A percentile compares a stretch with the other conserved stretches of the same genome.
These are phyloP conservation scores for Moniliophthora roreri DNA, from an alignment of 1,284 basidiomycete genomes.

Conservation along the genomic window DNA sequence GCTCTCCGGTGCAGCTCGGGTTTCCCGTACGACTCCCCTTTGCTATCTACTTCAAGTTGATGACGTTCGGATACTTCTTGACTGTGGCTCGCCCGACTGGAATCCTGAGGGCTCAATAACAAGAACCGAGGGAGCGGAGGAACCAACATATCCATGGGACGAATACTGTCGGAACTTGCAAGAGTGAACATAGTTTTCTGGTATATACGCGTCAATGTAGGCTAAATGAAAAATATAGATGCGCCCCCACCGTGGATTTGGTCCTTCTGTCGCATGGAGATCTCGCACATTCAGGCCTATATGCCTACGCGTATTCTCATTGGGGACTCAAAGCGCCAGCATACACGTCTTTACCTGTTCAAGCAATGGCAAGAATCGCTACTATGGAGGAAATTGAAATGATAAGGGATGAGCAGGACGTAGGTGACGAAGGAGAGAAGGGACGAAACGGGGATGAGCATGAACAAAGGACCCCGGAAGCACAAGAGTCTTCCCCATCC, in stretches of 20 bases:
- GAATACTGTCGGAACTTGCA: constrained; percentile 65
- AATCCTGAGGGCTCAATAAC: constrained; percentile 55
- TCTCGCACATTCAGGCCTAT: constrained; percentile 85
- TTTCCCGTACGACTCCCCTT: constrained; percentile 64
- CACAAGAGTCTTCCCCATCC: constrained; percentile 19
- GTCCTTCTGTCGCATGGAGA: constrained; percentile 94
- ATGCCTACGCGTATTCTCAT: constrained; percentile 85
- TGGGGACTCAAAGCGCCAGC: constrained; percentile 90
- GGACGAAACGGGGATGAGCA: constrained; percentile 21
- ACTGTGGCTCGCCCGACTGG: constrained; percentile 93
- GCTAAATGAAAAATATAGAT: constrained; percentile 38
- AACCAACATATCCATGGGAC: constrained; percentile 47
- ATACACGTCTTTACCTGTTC: constrained; percentile 96
- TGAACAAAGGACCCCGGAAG: constrained; percentile 25
- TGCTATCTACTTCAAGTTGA: constrained; percentile 93
- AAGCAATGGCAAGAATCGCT: constrained; percentile 94
- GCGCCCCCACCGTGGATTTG: constrained; percentile 77
- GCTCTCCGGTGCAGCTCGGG: constrained; percentile 78
- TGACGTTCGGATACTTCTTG: constrained; percentile 90
- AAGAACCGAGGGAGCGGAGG: constrained; percentile 31
- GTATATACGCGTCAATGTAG: constrained; percentile 11
- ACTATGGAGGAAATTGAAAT: constrained; percentile 82
- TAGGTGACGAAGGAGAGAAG: constrained; percentile 40
- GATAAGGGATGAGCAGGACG: constrained; percentile 74
- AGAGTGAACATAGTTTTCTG: constrained; percentile 47